These are phyloP conservation scores for Leccinum imitatum DNA, from an alignment of 768 basidiomycete species.

Conservation along the genomic window DNA sequence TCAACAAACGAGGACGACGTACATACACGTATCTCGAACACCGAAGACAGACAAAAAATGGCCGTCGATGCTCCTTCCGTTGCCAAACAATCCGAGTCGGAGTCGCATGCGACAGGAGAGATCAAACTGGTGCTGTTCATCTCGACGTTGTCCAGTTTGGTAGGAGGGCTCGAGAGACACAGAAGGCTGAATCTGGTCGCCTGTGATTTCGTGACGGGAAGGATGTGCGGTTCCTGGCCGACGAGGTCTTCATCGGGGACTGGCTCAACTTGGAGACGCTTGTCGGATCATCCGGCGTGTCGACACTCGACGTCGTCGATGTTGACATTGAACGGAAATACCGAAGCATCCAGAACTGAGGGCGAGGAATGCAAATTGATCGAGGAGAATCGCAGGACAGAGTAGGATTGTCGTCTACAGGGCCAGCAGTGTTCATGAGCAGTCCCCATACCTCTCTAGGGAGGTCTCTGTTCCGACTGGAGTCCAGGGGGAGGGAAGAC, in stretches of 20 bases:
- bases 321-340: conserved; percentile 15
- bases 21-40: neutral
- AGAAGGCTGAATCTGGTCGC: neutral
- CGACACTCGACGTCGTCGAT: conserved; percentile 6
- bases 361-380: conserved; percentile 12
- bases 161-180: conserved; percentile 18
- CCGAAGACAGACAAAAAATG: conserved; percentile 4
- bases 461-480: conserved; percentile 14
- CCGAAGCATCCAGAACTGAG: conserved; percentile 18
- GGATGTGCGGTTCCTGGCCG: conserved; percentile 1
- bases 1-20: conserved; percentile 3
- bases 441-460: conserved; percentile 23
- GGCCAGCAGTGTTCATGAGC: conserved; percentile 18
- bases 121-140: conserved; percentile 11
- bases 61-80: conserved; percentile 23
- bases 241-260: conserved; percentile 3
- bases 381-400: neutral
- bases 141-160: conserved; percentile 15
- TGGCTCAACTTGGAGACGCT: neutral
- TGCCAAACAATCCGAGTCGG: conserved; percentile 23
- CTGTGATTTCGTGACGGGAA: neutral
- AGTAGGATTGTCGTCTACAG: neutral
- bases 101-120: conserved; percentile 27
- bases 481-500: conserved; percentile 33
- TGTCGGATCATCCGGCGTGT: neutral